A percentile compares a stretch with the other conserved stretches of the same genome.
Evolutionary conservation across 768 basidiomycete genomes (phyloP).

Genomic region (Tylopilus felleus): DNA sequence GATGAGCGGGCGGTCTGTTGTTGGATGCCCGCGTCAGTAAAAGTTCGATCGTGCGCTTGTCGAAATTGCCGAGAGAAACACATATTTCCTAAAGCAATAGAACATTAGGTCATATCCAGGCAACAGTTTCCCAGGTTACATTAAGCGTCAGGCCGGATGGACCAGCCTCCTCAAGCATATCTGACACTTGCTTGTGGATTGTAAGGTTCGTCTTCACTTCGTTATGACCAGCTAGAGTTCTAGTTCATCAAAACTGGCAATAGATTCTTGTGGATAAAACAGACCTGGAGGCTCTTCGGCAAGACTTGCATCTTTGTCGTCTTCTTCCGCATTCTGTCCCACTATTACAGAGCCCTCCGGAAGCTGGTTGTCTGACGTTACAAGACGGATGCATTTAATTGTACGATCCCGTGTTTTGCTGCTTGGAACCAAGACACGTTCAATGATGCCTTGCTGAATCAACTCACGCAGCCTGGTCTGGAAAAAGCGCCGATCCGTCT

Average conservation of each 20-base stretch:
- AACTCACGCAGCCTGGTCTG: conserved; percentile 70
- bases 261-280: conserved; percentile 5
- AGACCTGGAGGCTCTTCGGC: conserved; percentile 34
- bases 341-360: conserved; percentile 37
- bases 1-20: conserved; percentile 61
- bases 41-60: conserved; percentile 82
- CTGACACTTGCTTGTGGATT: conserved; percentile 77
- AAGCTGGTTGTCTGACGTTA: conserved; percentile 38
- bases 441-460: conserved; percentile 68
- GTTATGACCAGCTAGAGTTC: conserved; percentile 31
- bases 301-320: conserved; percentile 33
- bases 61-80: conserved; percentile 60
- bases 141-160: conserved; percentile 68
- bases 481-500: conserved; percentile 80
- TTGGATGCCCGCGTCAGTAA: conserved; percentile 67
- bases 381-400: conserved; percentile 67
- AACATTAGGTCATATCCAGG: conserved; percentile 2
- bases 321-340: conserved; percentile 38
- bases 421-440: conserved; percentile 69
- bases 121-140: conserved; percentile 36
- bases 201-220: conserved; percentile 58
- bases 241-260: neutral
- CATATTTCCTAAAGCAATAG: conserved; percentile 54
- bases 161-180: conserved; percentile 67
- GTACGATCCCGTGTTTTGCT: conserved; percentile 43